A percentile compares a stretch with the other conserved stretches of the same genome.
Conservation (phyloP, 1,139 yeast species). For the Magnusiomyces tetraspermus region DNA sequence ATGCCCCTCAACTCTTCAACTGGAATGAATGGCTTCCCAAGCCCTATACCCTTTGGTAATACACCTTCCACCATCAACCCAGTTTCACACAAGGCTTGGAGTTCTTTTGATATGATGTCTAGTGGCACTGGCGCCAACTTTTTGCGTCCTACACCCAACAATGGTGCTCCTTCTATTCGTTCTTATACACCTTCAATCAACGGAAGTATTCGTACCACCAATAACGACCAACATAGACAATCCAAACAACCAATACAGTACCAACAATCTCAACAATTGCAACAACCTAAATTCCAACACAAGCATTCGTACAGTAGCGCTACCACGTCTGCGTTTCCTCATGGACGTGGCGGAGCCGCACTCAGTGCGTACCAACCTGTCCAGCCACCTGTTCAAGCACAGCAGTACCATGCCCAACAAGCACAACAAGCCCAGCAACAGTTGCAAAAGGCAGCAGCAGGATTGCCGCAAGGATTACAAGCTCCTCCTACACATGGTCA, state of each 20-base stretch:
- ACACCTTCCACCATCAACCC: not conserved
- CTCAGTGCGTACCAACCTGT: not conserved
- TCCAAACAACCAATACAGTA: not conserved
- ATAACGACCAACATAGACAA: not conserved
- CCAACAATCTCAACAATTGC: too few relatives aligned
- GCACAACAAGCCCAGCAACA: not conserved
- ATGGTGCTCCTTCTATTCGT: constrained; percentile 22
- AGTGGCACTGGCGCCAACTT: not conserved
- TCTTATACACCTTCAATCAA: constrained; percentile 19
- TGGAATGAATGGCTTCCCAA: not conserved
- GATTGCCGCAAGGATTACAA: not conserved
- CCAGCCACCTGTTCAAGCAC: not conserved
- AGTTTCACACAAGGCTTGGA: not conserved
- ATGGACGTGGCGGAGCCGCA: not conserved
- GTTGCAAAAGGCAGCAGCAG: not conserved
- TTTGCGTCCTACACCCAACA: not conserved
- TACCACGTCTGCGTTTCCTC: not conserved
- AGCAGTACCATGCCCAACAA: constrained; percentile 1
- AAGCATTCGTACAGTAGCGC: not conserved
- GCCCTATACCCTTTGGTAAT: not conserved
- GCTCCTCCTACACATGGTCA: not conserved
- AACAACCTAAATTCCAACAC: not conserved
- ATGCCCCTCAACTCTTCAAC: not conserved
- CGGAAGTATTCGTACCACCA: not conserved
- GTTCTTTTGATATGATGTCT: not conserved